Conservation (phyloP, 495 filamentous ascomycete species). For the Hypomontagnella monticulosa region DNA sequence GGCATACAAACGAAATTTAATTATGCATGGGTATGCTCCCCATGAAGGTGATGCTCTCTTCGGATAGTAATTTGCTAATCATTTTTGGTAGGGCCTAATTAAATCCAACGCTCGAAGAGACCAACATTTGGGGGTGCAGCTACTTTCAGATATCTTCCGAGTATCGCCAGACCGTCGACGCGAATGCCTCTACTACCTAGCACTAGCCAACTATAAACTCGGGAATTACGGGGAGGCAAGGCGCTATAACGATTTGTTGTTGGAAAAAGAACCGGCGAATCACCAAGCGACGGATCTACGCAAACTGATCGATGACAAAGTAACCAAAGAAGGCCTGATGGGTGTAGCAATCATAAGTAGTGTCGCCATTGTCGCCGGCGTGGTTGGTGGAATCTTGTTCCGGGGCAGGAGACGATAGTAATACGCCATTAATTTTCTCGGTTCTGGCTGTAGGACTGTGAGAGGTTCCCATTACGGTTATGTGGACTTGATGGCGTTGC, state of each 20-base stretch:
- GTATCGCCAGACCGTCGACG: constrained; percentile 87
- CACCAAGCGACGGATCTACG: constrained; percentile 87
- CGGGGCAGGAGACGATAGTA: constrained; percentile 43
- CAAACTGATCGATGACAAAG: constrained; percentile 91
- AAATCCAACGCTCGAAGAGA: constrained; percentile 85
- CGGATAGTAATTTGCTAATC: constrained; percentile 14
- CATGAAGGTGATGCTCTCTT: background rate
- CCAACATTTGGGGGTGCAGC: constrained; percentile 93
- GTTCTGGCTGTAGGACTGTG: background rate
- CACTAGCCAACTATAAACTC: constrained; percentile 95
- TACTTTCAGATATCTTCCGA: constrained; percentile 97
- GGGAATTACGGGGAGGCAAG: constrained; percentile 96
- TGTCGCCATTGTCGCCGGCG: constrained; percentile 89
- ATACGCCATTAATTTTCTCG: background rate
- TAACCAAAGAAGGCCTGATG: constrained; percentile 90
- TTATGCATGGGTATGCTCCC: constrained; percentile 85
- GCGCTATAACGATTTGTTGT: constrained; percentile 89
- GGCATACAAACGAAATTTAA: constrained; percentile 99
- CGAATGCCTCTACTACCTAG: constrained; percentile 98
- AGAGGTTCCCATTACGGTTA: constrained; percentile 2
- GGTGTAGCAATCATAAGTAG: constrained; percentile 98
- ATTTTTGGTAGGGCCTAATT: constrained; percentile 77
- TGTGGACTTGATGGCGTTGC: constrained; percentile 18
- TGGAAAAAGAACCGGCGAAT: constrained; percentile 90
- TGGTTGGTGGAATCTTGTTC: constrained; percentile 86